These are phyloP conservation scores for Falciphora oryzae DNA, from an alignment of 2,329 filamentous ascomycete species.

Conservation along the genomic window DNA sequence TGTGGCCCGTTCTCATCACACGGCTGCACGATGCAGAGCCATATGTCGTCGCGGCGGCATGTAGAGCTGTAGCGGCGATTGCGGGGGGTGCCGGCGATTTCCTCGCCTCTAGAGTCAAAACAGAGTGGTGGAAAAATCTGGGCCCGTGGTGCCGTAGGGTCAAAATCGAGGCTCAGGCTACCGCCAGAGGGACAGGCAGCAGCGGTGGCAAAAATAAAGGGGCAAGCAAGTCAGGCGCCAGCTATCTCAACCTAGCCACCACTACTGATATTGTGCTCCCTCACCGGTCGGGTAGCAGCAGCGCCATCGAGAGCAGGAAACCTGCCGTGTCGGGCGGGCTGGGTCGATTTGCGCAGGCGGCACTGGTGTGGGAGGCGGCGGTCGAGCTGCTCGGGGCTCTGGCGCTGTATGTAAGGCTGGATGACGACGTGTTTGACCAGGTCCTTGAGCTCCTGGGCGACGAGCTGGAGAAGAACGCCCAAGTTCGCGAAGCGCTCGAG, in stretches of 20 bases:
- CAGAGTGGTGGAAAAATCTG: conserved; percentile 59
- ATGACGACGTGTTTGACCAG: conserved; percentile 66
- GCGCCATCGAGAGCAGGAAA: not conserved
- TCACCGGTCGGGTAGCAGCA: not conserved
- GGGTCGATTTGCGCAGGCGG: conserved; percentile 55
- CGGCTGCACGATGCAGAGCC: conserved; percentile 61
- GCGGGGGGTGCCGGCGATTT: conserved; percentile 76
- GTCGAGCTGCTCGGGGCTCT: conserved; percentile 54
- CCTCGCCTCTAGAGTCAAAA: conserved; percentile 66
- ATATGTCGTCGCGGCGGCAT: conserved; percentile 64
- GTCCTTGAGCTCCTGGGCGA: conserved; percentile 57
- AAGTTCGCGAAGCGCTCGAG: conserved; percentile 54
- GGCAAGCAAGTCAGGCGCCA: not conserved
- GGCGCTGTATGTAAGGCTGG: conserved; percentile 57
- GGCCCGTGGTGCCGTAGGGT: conserved; percentile 40
- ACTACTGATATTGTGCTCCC: conserved; percentile 5
- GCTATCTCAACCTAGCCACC: conserved; percentile 3
- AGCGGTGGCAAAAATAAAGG: conserved; percentile 10
- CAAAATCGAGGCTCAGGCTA: conserved; percentile 33
- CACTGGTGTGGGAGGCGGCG: conserved; percentile 59
- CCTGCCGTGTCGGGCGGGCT: conserved; percentile 30
- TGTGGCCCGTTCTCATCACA: conserved; percentile 80
- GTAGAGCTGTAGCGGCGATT: conserved; percentile 61
- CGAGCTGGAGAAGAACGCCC: conserved; percentile 35
- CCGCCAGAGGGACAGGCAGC: conserved; percentile 8